These are phyloP conservation scores for Flagelloscypha sp. DNA, from an alignment of 768 basidiomycete species.

Conservation along the genomic window DNA sequence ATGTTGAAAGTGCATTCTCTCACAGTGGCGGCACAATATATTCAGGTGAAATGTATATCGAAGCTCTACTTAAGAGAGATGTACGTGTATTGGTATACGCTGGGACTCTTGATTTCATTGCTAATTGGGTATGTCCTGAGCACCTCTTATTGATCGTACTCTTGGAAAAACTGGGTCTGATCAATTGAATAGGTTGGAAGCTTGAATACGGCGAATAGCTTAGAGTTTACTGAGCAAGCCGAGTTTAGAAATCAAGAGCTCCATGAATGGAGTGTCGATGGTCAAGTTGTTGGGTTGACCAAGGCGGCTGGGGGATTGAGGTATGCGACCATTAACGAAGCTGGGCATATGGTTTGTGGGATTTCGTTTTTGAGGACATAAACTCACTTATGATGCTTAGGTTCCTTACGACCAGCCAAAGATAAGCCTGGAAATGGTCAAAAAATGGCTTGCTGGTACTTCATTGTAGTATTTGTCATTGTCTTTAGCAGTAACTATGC, in stretches of 20 bases:
- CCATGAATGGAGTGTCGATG: conserved; percentile 41
- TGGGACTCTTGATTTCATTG: conserved; percentile 41
- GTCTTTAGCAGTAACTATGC: too few relatives aligned
- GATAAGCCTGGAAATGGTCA: conserved; percentile 34
- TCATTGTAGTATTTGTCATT: conserved; percentile 11
- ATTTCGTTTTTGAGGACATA: not conserved
- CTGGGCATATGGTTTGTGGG: conserved; percentile 25
- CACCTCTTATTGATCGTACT: too few relatives aligned
- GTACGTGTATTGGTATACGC: conserved; percentile 44
- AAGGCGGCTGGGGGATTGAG: conserved; percentile 11
- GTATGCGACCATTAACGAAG: conserved; percentile 15
- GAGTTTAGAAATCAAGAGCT: conserved; percentile 33
- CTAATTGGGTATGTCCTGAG: too few relatives aligned
- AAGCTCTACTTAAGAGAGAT: conserved; percentile 44
- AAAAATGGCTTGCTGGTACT: conserved; percentile 29
- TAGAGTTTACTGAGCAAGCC: conserved; percentile 49
- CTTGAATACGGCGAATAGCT: conserved; percentile 39
- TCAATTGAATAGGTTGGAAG: too few relatives aligned
- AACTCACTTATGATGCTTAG: conserved; percentile 17
- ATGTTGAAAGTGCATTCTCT: conserved; percentile 34
- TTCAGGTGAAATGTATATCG: conserved; percentile 33
- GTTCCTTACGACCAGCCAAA: conserved; percentile 48
- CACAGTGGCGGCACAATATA: conserved; percentile 24
- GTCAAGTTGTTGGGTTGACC: conserved; percentile 26
- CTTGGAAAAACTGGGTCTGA: too few relatives aligned